Conservation (phyloP, 371 early-diverging fungal genomes). For the Rhizomucor miehei region DNA sequence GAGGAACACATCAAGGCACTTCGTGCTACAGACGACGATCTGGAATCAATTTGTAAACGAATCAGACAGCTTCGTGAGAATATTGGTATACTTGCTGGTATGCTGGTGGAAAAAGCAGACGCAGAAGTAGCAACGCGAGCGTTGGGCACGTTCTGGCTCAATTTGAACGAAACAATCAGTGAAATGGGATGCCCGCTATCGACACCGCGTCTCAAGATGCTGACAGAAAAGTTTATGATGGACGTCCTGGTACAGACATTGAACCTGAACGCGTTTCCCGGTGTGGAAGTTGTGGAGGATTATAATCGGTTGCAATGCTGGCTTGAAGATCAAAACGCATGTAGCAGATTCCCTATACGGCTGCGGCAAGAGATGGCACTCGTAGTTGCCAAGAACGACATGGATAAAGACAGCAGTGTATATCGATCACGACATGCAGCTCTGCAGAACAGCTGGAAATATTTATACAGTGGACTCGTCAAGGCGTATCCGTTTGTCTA, state of each 20-base stretch:
- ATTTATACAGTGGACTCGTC: conserved; percentile 34
- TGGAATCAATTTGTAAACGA: conserved; percentile 19
- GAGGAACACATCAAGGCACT: conserved; percentile 26
- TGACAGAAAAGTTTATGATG: conserved; percentile 53
- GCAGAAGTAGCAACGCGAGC: conserved; percentile 19
- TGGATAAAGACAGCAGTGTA: conserved; percentile 20
- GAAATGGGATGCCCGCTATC: conserved; percentile 30
- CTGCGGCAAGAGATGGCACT: conserved; percentile 37
- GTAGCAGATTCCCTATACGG: conserved; percentile 18
- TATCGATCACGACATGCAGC: conserved; percentile 20
- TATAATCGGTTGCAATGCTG: conserved; percentile 18
- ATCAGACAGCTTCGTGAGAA: conserved; percentile 16
- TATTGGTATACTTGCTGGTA: conserved; percentile 25
- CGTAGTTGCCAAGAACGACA: conserved; percentile 17
- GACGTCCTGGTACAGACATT: conserved; percentile 45
- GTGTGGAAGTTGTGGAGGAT: conserved; percentile 16
- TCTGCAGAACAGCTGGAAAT: conserved; percentile 33
- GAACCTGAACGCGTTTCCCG: conserved; percentile 28
- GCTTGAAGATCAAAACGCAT: conserved; percentile 17
- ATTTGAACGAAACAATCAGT: conserved; percentile 27
- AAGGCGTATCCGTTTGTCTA: conserved; percentile 39
- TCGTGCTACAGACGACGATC: conserved; percentile 38
- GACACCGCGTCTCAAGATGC: conserved; percentile 19
- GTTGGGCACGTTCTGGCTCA: conserved; percentile 39
- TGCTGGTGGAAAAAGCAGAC: conserved; percentile 24